Evolutionary conservation across 2,329 filamentous ascomycete genomes (phyloP), one percentile per base, ranked within the genome.

Genomic region (Fusarium heterosporum): DNA sequence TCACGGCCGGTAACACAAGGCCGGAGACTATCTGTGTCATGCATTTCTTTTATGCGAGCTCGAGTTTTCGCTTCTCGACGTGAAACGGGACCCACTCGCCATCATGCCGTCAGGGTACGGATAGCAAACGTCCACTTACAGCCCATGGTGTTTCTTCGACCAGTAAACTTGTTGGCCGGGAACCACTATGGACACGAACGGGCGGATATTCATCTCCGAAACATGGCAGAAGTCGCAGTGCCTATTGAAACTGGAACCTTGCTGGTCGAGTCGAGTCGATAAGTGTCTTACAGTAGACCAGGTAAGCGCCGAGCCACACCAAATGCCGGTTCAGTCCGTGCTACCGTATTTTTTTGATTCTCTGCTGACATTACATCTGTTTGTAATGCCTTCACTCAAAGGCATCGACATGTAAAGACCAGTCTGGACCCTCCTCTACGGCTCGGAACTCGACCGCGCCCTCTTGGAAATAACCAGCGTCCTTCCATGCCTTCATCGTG

Each of bases 401-500:
- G 49, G 75, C 76, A 38, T 79, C 82, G 16, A 81, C 76, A 50
- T 78, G 78, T 57, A 74, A 83, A 50, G 68, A 69, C 89, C 89
- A 91, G 12, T 78, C 77, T 22, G 78, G 82, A 25, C 85, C 84
- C 43, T 84, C 82, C 12, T 85, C 87, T 8, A 80, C 85, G 61
- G 79, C 82, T 66, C 89, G 85, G 72, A 95, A 94, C 75, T 94
- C 95, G 25, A 97, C 93, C 61, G 71, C 69, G 0, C 92, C 93
- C 66, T 96, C 71, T 68, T 61, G 90, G 13, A 99, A 99, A 76
- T 98, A 98, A 4, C 96, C 96, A 25, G 93, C 93, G 64, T 92
- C 89, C 70, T 91, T 89, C 96, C 96, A 99, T 4, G 92, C 91
- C 72, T 89, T 87, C 96, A 99, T 98, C 36, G 90, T 95, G 7